phyloP scores from a whole-genome alignment of 371 early-diverging fungal genomes.

The Syncephalastrum contaminatum region DNA sequence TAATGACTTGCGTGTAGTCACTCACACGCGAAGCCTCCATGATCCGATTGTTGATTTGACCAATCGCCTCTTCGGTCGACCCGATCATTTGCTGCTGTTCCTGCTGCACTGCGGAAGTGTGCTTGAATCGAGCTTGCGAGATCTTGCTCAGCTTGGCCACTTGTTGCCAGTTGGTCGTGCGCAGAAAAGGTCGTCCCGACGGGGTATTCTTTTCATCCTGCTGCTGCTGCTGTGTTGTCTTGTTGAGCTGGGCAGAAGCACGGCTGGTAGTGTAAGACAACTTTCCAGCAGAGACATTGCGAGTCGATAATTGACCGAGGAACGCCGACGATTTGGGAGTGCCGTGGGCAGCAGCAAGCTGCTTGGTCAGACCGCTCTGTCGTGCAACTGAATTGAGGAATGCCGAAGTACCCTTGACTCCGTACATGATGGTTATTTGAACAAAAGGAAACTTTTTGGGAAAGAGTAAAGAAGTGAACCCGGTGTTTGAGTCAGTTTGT shows the following conservation, averaged over 20 bases:
- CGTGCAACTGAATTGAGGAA: slow-evolving; percentile 41
- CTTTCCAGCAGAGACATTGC: slow-evolving; percentile 44
- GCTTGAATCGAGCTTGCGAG: slow-evolving; percentile 16
- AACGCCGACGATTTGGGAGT: slow-evolving; percentile 41
- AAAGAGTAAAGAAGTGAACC: neutral
- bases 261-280: slow-evolving; percentile 44
- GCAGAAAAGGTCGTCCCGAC: slow-evolving; percentile 11
- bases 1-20: slow-evolving; percentile 24
- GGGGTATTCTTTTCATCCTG: slow-evolving; percentile 10
- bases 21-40: slow-evolving; percentile 26
- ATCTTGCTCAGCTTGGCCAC: slow-evolving; percentile 10
- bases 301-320: slow-evolving; percentile 34
- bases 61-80: slow-evolving; percentile 7
- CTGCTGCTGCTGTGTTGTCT: slow-evolving; percentile 14
- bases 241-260: slow-evolving; percentile 25
- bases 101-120: slow-evolving; percentile 4
- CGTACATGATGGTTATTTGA: slow-evolving; percentile 30
- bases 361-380: slow-evolving; percentile 46
- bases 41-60: slow-evolving; percentile 29
- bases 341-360: slow-evolving; percentile 27
- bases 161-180: slow-evolving; percentile 5
- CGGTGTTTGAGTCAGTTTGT: too few species aligned
- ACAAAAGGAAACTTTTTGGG: slow-evolving; percentile 8
- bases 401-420: slow-evolving; percentile 46
- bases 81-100: neutral